Evolutionary conservation across 2,329 filamentous ascomycete genomes (phyloP).

Genomic region (Paracoccidioides brasiliensis): DNA sequence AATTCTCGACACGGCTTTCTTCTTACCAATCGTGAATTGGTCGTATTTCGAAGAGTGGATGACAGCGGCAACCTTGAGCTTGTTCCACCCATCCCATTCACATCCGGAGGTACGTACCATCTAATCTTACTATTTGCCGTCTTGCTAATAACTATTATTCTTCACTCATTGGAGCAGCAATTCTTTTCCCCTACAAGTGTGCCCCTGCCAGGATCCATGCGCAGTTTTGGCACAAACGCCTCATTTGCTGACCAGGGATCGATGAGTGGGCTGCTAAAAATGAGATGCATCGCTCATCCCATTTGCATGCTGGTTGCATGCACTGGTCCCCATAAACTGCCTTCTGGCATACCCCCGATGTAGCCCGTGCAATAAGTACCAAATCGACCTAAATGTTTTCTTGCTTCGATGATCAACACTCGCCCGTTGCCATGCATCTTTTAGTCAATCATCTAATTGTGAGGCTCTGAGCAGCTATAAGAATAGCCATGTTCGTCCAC

Average conservation of each 20-base stretch:
- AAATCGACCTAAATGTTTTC: neutral
- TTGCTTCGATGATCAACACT: neutral
- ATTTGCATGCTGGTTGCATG: neutral
- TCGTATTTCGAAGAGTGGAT: conserved; percentile 11
- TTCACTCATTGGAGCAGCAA: too few relatives aligned
- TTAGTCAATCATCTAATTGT: too few relatives aligned
- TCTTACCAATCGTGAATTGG: conserved; percentile 9
- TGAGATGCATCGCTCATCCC: neutral
- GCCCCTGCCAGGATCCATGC: neutral
- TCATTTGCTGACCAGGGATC: neutral
- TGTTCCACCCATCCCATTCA: conserved; percentile 3
- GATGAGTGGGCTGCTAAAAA: neutral
- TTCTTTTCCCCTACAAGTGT: neutral
- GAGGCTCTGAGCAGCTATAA: neutral
- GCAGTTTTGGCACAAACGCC: neutral
- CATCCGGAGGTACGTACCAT: conserved; percentile 2
- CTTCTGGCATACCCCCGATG: neutral
- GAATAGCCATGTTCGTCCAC: neutral
- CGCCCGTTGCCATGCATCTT: too few relatives aligned
- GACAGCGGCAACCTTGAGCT: conserved; percentile 11
- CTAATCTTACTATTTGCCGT: neutral
- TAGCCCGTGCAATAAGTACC: neutral
- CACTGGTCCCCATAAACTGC: neutral
- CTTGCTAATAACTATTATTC: too few relatives aligned
- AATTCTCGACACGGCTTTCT: neutral